Base-by-base conservation (phyloP, 164 flowering plant species). In the Magnolia sinica region DNA sequence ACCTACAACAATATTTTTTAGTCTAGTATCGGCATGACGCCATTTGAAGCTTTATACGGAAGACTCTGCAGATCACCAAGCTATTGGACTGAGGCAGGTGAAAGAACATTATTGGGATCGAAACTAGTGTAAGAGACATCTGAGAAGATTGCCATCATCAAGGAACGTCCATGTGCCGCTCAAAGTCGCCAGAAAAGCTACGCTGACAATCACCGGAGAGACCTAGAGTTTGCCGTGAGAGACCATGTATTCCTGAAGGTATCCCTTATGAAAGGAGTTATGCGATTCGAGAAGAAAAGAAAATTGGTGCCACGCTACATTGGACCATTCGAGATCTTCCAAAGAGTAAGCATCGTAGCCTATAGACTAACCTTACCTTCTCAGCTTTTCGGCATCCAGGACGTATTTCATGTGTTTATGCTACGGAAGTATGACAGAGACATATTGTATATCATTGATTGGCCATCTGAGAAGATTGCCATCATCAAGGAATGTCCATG, bases 1-100 rank as follows among this genome's bases (percentile, higher is more conserved):
- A 19, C 72, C 50, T 69, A 69, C 72, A 69, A 31, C 23, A 69
- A 31, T n/a, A 69, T 50, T 45, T 69, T 22, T 69, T 50, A 69
- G 0, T 20, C 70, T 9, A 66, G 29, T 20, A 66, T 66, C 5
- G 20, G 20, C 14, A 66, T 66, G 70, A 20, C 70, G 19, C 70
- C 70, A 18, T 66, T 13, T 22, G 27, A 66, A 20, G 31, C 31
- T 9, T 11, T 66, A 11, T 66, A 66, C 20, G 0, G 70, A 2
- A 20, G 70, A 20, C 18, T 5, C 7, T 69, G 50, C n/a, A 69
- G 72, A 16, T 27, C 50, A 9, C 50, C 50, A 14, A 9, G 14
- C 19, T 27, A 1, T 27, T 66, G 22, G 70, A 27, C 10, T 3
- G 1, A 66, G 19, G 70, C 0, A 20, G 1, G 23, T 9, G 70